A percentile compares a stretch with the other conserved stretches of the same genome.
Conservation (phyloP, 1,284 basidiomycete genomes). For the Irpex lacteus region DNA sequence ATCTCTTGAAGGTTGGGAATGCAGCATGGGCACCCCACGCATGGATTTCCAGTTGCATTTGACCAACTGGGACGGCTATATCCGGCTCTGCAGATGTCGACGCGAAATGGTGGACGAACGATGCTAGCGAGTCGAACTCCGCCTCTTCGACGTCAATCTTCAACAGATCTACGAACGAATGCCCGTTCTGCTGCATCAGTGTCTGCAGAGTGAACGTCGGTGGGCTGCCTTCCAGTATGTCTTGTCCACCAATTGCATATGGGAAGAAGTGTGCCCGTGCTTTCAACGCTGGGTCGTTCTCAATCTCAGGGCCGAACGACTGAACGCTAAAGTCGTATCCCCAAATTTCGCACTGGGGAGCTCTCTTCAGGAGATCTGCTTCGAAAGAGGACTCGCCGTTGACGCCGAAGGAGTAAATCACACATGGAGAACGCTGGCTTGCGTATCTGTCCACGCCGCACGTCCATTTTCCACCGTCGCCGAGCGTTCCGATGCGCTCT, state of each 20-base stretch:
- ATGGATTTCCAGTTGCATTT: constrained; percentile 41
- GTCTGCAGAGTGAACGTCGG: constrained; percentile 43
- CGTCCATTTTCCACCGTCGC: constrained; percentile 50
- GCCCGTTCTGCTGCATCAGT: constrained; percentile 46
- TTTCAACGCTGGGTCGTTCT: constrained; percentile 26
- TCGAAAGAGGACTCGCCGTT: constrained; percentile 57
- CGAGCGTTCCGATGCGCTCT: constrained; percentile 43
- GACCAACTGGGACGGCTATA: constrained; percentile 27
- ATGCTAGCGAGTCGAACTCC: constrained; percentile 40
- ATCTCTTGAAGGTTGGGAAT: constrained; percentile 34
- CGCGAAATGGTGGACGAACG: constrained; percentile 32
- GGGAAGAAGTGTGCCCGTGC: constrained; percentile 41
- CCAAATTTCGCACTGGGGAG: constrained; percentile 42
- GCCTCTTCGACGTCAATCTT: constrained; percentile 50
- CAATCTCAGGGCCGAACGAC: constrained; percentile 49
- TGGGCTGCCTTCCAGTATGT: constrained; percentile 34
- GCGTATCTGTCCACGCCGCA: constrained; percentile 44
- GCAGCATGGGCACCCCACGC: constrained; percentile 17
- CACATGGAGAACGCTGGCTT: constrained; percentile 33
- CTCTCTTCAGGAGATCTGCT: constrained; percentile 40
- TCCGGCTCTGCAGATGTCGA: background rate
- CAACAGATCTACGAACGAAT: constrained; percentile 44
- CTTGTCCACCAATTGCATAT: constrained; percentile 39
- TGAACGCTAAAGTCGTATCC: constrained; percentile 53
- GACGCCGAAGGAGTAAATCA: constrained; percentile 47